Evolutionary conservation across 2,329 filamentous ascomycete genomes (phyloP), one percentile per base, ranked within the genome.

Genomic region (Cryphonectria carpinicola): DNA sequence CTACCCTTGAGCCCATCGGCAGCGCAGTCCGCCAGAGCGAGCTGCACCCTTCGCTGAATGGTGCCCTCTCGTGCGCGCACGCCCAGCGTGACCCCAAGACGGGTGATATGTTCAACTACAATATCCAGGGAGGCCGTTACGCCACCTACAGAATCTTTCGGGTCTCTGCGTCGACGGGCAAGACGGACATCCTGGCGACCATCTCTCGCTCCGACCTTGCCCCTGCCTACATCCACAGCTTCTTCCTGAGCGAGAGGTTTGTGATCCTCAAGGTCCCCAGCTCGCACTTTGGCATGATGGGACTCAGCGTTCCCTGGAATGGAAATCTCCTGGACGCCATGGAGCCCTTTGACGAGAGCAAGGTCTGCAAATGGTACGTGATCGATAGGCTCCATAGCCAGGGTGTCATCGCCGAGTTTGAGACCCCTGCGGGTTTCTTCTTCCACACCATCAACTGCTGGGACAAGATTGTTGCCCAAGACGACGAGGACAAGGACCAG

Each of bases 361-460:
- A 84, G 32, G 82, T 84, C 54, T 89, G 89, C 52, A 87, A 81
- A 39, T 97, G 94, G 93, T 89, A 92, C 73, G 87, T 97, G 0
- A 80, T 97, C 25, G 93, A 96, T 77, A 88, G 93, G 1, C 83
- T 78, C 4, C 80, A 83, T 2, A 86, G 84, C 4, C 84, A 84
- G 64, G 93, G 93, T 0, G 81, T 96, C 0, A 85, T 96, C 0
- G 90, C 88, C 10, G 87, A 85, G 1, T 95, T 92, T 76, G 86
- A 90, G 25, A 91, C 88, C 22, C 85, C 88, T 0, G 86, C 92
- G 0, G 90, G 90, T 63, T 97, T 95, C 82, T 91, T 89, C 79
- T 97, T 97, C 79, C 93, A 97, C 80, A 88, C 88, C 0, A 83
- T 93, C 77, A 97, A 97, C 74, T 88, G 92, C 0, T 96, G 90